Percentiles rank a stretch among this genome's conserved stretches.
Conservation (phyloP, 192 early-diverging fungal species). For the Coemansia sp. region DNA sequence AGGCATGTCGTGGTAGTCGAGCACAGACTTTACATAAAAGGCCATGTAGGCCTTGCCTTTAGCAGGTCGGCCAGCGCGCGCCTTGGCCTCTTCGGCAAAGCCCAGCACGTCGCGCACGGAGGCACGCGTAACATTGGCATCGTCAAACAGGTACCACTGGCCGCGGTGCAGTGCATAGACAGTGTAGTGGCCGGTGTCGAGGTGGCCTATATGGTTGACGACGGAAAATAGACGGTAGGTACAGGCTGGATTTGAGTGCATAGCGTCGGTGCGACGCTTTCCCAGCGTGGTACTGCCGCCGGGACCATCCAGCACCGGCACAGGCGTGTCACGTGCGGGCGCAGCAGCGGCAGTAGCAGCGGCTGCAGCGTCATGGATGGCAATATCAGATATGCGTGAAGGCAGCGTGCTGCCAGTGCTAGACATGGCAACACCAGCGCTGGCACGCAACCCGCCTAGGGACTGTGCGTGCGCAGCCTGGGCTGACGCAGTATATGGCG, state of each 20-base stretch:
- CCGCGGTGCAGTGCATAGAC: constrained; percentile 75
- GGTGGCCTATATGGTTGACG: constrained; percentile 83
- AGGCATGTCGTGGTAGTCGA: constrained; percentile 60
- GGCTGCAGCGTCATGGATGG: constrained; percentile 1
- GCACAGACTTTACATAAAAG: constrained; percentile 73
- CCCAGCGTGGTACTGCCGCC: constrained; percentile 29
- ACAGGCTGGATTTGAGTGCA: constrained; percentile 65
- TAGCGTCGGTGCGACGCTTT: constrained; percentile 33
- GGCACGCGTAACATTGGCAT: constrained; percentile 71
- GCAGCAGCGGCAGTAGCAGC: neutral
- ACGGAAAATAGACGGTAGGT: constrained; percentile 88
- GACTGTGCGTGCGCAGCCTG: constrained; percentile 50
- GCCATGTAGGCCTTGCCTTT: constrained; percentile 76
- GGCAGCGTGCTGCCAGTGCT: constrained; percentile 49
- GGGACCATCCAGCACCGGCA: constrained; percentile 34
- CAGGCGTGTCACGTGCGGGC: constrained; percentile 13
- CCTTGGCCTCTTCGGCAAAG: constrained; percentile 60
- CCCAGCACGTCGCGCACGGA: constrained; percentile 71
- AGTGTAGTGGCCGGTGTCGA: constrained; percentile 96
- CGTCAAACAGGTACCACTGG: constrained; percentile 90
- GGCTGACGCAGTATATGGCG: constrained; percentile 76
- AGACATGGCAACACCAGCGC: constrained; percentile 25
- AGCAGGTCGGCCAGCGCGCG: constrained; percentile 42
- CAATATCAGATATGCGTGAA: constrained; percentile 19
- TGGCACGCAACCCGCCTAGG: constrained; percentile 31